Evolutionary conservation across 495 filamentous ascomycete genomes (phyloP).

Genomic region (Trichoderma reesei): DNA sequence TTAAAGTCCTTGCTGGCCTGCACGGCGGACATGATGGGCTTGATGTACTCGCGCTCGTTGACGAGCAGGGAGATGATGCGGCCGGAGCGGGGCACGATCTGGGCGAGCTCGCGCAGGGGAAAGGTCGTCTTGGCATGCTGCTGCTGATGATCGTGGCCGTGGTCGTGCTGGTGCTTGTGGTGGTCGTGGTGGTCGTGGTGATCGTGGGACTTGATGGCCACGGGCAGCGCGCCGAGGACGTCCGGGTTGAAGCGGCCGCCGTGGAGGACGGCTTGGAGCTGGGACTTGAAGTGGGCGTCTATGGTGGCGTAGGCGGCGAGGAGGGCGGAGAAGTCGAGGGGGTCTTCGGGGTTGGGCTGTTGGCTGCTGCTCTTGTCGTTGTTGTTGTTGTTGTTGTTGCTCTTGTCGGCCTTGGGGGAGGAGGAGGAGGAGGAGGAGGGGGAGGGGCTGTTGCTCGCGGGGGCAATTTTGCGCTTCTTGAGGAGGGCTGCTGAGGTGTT

Average conservation of each 20-base stretch:
- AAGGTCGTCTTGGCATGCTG: conserved; percentile 19
- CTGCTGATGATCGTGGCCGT: no score
- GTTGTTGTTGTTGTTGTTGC: conserved; percentile 10
- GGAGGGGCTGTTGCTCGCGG: background rate
- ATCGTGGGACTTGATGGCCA: background rate
- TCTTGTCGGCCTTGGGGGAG: background rate
- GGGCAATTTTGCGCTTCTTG: conserved; percentile 11
- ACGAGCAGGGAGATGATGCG: conserved; percentile 57
- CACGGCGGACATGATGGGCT: conserved; percentile 63
- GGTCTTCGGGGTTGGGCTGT: conserved; percentile 38
- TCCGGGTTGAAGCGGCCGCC: conserved; percentile 18
- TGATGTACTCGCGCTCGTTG: conserved; percentile 47
- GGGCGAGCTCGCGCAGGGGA: conserved; percentile 61
- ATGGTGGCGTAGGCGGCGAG: conserved; percentile 47
- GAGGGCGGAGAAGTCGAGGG: conserved; percentile 58
- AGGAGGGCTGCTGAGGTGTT: background rate
- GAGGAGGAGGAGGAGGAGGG: background rate
- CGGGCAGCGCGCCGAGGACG: conserved; percentile 5
- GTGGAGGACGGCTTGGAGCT: conserved; percentile 55
- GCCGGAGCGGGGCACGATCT: conserved; percentile 59
- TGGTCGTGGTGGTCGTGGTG: background rate
- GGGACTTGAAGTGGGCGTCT: conserved; percentile 46
- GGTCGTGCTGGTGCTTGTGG: no score
- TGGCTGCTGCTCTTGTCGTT: conserved; percentile 11
- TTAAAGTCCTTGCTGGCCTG: conserved; percentile 51